Evolutionary conservation across 164 flowering plant species (phyloP), one percentile per base, ranked within the genome.

Genomic region (Vitis riparia): DNA sequence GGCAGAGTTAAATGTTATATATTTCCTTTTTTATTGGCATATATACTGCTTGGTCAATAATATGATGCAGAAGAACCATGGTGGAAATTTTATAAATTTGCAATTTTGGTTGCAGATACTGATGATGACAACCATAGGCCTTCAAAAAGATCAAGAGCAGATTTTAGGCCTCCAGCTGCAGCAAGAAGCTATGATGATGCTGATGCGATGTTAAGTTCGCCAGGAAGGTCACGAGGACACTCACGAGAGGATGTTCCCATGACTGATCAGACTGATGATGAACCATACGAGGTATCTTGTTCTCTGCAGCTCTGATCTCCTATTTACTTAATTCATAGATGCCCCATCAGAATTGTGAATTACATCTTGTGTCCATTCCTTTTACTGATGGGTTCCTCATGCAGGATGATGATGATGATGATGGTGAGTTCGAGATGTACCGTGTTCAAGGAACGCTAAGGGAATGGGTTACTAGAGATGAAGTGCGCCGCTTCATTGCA

Each of bases 381-480:
- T 15, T 57, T 8, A 29, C 29, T 47, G 8, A 23, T 70, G 64
- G 11, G 7, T 13, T 47, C 48, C 4, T 50, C 14, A 1, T 63
- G 51, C 64, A 91, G 89, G 94, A 95, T 67, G 98, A 93, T 2
- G 94, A 89, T 51, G 92, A 88, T 68, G 92, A 91, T 17, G 97
- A 87, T 62, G 94, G 76, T 10, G 99, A 90, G 73, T 84, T 78
- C 70, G 97, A 85, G 78, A 90, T 95, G 96, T 95, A 95, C 66
- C 83, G 86, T 57, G 93, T 91, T 55, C 99, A 95, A 72, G 99
- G 99, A 83, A 93, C 94, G 8, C 77, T 93, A 16, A 87, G 99
- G 69, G 99, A 95, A 75, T 93, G 98, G 98, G 99, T 95, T 62
- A 93, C 98, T 11, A 89, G 98, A 77, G 99, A 95, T 79, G 99